phyloP scores from a whole-genome alignment of 1,139 yeast genomes.

The Saccharomyces hybrid region DNA sequence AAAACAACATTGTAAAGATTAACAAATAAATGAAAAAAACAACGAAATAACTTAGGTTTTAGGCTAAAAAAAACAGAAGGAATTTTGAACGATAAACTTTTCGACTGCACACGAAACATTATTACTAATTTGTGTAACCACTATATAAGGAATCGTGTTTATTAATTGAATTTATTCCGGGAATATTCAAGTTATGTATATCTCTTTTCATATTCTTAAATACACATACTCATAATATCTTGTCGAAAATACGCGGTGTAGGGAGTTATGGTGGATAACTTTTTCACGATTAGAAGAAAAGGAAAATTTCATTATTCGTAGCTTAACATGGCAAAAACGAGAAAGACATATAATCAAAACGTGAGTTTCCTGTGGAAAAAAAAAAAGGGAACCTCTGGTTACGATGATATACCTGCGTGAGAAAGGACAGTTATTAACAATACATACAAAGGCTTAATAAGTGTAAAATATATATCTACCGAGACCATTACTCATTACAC shows the following conservation, averaged over 20 bases:
- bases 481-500: neutral
- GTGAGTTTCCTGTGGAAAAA: neutral
- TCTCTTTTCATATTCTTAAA: neutral
- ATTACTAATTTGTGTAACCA: conserved; percentile 1
- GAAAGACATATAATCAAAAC: neutral
- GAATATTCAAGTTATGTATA: conserved; percentile 1
- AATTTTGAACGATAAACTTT: neutral
- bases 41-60: neutral
- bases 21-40: neutral
- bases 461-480: neutral
- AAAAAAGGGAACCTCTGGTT: neutral
- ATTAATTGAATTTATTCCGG: conserved; percentile 4
- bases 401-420: neutral
- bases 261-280: neutral
- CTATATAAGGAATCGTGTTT: neutral
- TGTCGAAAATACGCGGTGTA: neutral
- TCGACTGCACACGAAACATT: neutral
- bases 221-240: neutral
- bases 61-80: neutral
- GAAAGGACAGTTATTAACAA: neutral
- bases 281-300: neutral
- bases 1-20: neutral
- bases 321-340: neutral
- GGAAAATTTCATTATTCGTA: neutral
- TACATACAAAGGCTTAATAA: neutral